A percentile compares a stretch with the other conserved stretches of the same genome.
Conservation (phyloP, 345 rosid genomes). For the Jatropha curcas region DNA sequence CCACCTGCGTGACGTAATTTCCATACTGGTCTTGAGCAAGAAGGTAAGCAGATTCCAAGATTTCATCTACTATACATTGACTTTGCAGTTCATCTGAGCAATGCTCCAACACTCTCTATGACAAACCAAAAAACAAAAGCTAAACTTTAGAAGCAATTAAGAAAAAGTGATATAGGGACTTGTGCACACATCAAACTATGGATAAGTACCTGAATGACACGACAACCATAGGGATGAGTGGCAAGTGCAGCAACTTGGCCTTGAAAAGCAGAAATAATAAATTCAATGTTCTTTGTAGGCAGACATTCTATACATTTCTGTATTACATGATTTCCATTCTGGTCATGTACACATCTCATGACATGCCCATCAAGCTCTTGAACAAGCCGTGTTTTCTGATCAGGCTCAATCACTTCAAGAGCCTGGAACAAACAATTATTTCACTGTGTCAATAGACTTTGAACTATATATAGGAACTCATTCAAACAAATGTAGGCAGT, state of each 20-base stretch:
- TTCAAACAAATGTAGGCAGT: background rate
- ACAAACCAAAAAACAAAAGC: slow-evolving; percentile 25
- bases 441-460: background rate
- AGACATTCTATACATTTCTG: slow-evolving; percentile 94
- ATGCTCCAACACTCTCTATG: slow-evolving; percentile 91
- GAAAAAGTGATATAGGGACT: background rate
- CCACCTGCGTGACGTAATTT: slow-evolving; percentile 96
- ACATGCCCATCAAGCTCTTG: slow-evolving; percentile 91
- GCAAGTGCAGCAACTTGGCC: slow-evolving; percentile 88
- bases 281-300: slow-evolving; percentile 71
- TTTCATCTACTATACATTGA: slow-evolving; percentile 83
- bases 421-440: slow-evolving; percentile 48
- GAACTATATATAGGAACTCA: background rate
- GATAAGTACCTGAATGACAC: slow-evolving; percentile 80
- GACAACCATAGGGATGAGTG: slow-evolving; percentile 97
- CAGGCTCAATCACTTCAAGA: slow-evolving; percentile 90
- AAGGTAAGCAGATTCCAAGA: slow-evolving; percentile 67
- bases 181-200: slow-evolving; percentile 11
- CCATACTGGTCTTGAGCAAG: slow-evolving; percentile 99
- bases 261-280: slow-evolving; percentile 75
- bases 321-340: slow-evolving; percentile 96
- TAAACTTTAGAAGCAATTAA: background rate
- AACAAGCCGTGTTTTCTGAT: slow-evolving; percentile 73
- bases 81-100: slow-evolving; percentile 75
- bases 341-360: slow-evolving; percentile 91